Evolutionary conservation across 257 asterid species (phyloP).

Genomic region (Rauvolfia tetraphylla): DNA sequence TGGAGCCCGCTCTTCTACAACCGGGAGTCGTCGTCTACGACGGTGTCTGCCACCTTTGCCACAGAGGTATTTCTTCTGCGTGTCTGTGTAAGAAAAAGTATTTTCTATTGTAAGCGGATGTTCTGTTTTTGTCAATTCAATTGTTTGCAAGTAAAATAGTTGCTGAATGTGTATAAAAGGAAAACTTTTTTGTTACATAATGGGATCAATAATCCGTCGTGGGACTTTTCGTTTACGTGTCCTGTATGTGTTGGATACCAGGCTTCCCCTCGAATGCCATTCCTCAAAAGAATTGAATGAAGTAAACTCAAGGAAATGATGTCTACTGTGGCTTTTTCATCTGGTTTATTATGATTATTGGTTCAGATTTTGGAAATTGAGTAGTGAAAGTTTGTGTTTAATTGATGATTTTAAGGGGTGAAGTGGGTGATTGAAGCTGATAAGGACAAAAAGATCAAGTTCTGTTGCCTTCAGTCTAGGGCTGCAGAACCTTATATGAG

Average conservation of each 20-base stretch:
- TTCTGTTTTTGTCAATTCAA: neutral
- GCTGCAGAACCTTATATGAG: slow-evolving; percentile 91
- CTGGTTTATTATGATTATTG: neutral
- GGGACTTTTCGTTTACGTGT: neutral
- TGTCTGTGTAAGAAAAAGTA: neutral
- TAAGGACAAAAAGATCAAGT: slow-evolving; percentile 71
- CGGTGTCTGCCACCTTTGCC: slow-evolving; percentile 92
- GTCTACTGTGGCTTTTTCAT: neutral
- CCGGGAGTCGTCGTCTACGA: slow-evolving; percentile 84
- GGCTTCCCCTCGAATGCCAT: neutral
- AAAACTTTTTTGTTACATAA: neutral
- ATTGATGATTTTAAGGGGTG: slow-evolving; percentile 51
- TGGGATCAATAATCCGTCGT: neutral
- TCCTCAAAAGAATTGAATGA: neutral
- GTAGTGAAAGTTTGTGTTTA: neutral
- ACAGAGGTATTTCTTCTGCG: slow-evolving; percentile 41
- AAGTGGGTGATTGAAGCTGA: slow-evolving; percentile 75
- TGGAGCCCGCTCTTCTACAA: slow-evolving; percentile 47
- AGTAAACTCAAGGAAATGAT: neutral
- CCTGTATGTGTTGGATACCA: neutral
- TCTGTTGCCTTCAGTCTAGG: slow-evolving; percentile 84
- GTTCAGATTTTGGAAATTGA: neutral
- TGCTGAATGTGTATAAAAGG: neutral
- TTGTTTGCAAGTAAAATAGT: neutral
- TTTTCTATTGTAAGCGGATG: too few relatives aligned